Evolutionary conservation across 1,284 basidiomycete genomes (phyloP), one percentile per base, ranked within the genome.

Genomic region (Polyporus tsugae): DNA sequence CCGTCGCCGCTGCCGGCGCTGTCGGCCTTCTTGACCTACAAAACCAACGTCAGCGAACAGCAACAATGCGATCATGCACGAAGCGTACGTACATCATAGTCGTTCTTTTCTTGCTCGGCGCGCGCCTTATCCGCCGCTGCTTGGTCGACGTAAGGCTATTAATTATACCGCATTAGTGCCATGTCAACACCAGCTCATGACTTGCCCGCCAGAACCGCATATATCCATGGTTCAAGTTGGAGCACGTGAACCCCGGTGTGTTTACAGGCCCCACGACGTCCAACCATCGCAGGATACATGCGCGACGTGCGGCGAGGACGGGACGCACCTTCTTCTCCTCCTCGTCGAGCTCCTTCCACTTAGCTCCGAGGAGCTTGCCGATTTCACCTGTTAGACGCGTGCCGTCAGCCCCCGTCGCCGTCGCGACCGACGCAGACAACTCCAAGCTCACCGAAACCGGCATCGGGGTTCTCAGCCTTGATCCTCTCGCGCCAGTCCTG

Each of bases 401-500:
- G 65, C 61, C 70, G 72, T 72, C 61, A 72, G 72, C 46, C 33
- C n/a, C 52, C 36, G 25, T 58, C 49, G n/a, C 57, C 57, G 36
- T 38, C 57, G 38, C 57, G 36, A 38, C 57, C 38, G 38, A 36
- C 55, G 52, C 22, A 53, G 25, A 70, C 57, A 63, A 44, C 60
- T 62, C 60, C 22, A 53, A 0, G 85, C 89, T 67, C 71, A 92
- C 96, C 96, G 79, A 98, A 98, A 69, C 91, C 88, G 46, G 95
- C 96, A 70, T 96, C 95, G 66, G 96, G 95, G 86, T 98, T 98
- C 85, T 97, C 97, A 67, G 88, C 78, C 90, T 97, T 97, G 87
- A 98, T 94, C 78, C 92, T 90, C 83, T 97, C 94, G 79, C 96
- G 89, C 92, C 94, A 94, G 83, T 97, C 96, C 82, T 96, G 95